Evolutionary conservation across 2,329 filamentous ascomycete species (phyloP), one percentile per base, ranked within the genome.

Genomic region (Neurospora crassa): DNA sequence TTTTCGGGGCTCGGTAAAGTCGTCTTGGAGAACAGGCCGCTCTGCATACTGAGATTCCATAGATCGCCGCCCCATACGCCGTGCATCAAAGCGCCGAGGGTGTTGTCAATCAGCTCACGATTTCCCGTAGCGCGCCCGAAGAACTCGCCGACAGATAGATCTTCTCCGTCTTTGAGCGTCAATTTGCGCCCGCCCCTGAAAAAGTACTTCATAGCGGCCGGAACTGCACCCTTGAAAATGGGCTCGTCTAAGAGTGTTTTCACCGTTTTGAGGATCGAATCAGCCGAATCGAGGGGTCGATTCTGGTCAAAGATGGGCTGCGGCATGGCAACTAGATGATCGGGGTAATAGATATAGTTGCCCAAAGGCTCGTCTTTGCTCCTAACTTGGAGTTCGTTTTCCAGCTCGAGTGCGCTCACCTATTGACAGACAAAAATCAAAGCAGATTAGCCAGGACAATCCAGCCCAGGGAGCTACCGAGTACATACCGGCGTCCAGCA

Each of bases 61-160:
- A 97, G 88, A 80, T 97, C 92, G 5, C 96, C 96, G 29, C 94
- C 96, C 80, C 96, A 97, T 72, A 98, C 93, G 59, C 96, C 96
- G 80, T 98, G 96, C 70, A 93, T 77, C 78, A 89, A 82, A 69
- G 90, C 93, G 5, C 93, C 97, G 7, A 89, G 81, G 20, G 97
- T 70, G 76, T 96, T 94, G 75, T 96, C 85, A 16, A 89, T 88
- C 7, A 92, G 74, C 42, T 83, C 79, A 29, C 84, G 82, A 63
- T 34, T 63, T 63, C 53, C 53, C 53, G 53, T 63, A 37, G 53
- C 53, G 63, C 85, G 84, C 5, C 80, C 80, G 8, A 93, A 78
- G 78, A 91, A 95, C 0, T 86, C 84, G 40, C 87, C 90, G n/a
- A 96, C 82, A 1, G 91, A 92, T 79, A 94, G 89, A 77, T 96